Conservation (phyloP, 129 eudicot species). For the Saussurea involucrata region DNA sequence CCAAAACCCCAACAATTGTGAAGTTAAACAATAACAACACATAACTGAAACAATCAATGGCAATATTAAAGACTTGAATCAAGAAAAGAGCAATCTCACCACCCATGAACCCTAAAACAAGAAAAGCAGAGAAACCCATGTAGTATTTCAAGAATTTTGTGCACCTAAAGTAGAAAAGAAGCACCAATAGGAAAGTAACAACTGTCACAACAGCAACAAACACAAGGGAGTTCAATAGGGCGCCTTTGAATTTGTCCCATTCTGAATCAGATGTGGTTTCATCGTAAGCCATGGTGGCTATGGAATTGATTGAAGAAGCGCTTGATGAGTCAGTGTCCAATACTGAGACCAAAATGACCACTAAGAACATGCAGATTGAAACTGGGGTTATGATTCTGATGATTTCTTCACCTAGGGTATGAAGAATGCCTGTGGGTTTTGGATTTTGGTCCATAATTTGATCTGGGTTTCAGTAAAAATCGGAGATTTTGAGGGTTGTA, state of each 20-base stretch:
- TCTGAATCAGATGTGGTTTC: slow-evolving; percentile 72
- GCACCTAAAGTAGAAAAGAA: slow-evolving; percentile 85
- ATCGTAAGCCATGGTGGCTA: slow-evolving; percentile 78
- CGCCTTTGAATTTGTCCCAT: slow-evolving; percentile 95
- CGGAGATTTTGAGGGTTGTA: slow-evolving; percentile 5
- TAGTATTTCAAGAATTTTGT: slow-evolving; percentile 85
- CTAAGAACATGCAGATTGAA: slow-evolving; percentile 85
- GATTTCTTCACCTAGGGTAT: slow-evolving; percentile 86
- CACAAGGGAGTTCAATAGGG: slow-evolving; percentile 84
- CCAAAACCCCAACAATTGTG: slow-evolving; percentile 83
- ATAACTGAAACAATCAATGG: slow-evolving; percentile 61
- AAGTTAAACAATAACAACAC: slow-evolving; percentile 57
- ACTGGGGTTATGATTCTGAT: slow-evolving; percentile 88
- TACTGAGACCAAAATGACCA: slow-evolving; percentile 64
- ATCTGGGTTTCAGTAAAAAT: slow-evolving; percentile 17
- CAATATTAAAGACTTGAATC: slow-evolving; percentile 44
- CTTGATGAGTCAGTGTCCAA: slow-evolving; percentile 40
- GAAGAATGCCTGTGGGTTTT: slow-evolving; percentile 57
- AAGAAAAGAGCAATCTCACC: slow-evolving; percentile 71
- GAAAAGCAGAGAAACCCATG: slow-evolving; percentile 91
- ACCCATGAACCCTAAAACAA: slow-evolving; percentile 89
- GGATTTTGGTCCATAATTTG: slow-evolving; percentile 44
- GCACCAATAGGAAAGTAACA: slow-evolving; percentile 75
- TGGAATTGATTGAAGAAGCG: slow-evolving; percentile 49
- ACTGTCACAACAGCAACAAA: slow-evolving; percentile 81